Conservation (phyloP, 768 basidiomycete species). For the Phanerodontia chrysosporium region DNA sequence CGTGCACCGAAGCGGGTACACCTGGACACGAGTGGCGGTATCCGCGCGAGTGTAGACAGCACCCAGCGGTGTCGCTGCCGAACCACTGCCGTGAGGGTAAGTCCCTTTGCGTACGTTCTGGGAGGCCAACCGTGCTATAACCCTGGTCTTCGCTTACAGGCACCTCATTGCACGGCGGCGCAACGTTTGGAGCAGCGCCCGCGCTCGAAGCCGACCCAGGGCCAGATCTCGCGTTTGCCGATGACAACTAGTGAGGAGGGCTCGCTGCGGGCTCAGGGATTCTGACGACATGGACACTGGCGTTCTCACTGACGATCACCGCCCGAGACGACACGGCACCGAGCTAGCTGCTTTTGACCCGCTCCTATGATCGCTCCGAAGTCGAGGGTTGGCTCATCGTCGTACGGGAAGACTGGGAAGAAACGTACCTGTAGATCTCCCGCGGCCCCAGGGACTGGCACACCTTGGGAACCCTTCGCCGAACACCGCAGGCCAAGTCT, state of each 20-base stretch:
- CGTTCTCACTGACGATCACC: background rate
- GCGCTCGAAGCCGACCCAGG: background rate
- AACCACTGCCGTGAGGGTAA: background rate
- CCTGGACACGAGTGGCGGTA: background rate
- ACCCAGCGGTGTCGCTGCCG: background rate
- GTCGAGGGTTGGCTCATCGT: background rate
- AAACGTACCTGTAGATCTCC: background rate
- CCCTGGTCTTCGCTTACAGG: background rate
- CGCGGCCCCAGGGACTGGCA: background rate
- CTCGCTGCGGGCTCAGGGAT: background rate
- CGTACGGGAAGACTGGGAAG: background rate
- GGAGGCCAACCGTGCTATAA: background rate
- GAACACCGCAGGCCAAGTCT: background rate
- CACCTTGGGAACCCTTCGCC: background rate
- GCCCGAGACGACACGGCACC: background rate
- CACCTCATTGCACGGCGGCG: background rate
- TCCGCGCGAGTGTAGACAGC: background rate
- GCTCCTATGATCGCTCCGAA: background rate
- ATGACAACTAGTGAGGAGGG: background rate
- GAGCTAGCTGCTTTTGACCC: background rate
- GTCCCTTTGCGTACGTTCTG: background rate
- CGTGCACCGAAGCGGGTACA: background rate
- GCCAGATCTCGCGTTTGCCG: background rate
- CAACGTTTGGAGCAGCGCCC: background rate
- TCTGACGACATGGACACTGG: background rate